These are phyloP conservation scores for Stipa capillata DNA, from an alignment of 176 grass and related monocot genomes.

Conservation along the genomic window DNA sequence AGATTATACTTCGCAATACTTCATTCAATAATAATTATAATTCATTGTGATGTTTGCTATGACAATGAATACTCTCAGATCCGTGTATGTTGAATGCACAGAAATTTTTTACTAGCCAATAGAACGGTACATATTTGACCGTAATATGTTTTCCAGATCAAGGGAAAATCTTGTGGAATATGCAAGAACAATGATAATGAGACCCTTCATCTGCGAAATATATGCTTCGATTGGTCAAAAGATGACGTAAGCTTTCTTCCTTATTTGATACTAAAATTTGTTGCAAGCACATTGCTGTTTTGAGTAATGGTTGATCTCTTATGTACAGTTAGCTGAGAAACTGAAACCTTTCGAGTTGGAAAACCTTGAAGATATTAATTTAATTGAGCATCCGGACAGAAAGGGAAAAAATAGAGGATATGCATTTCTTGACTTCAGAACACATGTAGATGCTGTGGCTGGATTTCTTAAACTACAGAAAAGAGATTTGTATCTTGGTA, in stretches of 20 bases:
- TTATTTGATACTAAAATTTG: neutral
- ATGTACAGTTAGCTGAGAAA: slow-evolving; percentile 49
- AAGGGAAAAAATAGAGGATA: too few species aligned
- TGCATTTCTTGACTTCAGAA: slow-evolving; percentile 62
- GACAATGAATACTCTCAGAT: neutral
- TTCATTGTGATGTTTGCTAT: neutral
- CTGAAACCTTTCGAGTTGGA: slow-evolving; percentile 44
- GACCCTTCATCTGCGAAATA: too few species aligned
- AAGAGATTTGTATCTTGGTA: slow-evolving; percentile 40
- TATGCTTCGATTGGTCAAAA: slow-evolving; percentile 42
- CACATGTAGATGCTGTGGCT: slow-evolving; percentile 41
- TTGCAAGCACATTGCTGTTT: neutral
- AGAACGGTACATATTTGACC: neutral
- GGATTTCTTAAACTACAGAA: slow-evolving; percentile 52
- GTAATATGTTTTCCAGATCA: slow-evolving; percentile 27
- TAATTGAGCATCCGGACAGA: too few species aligned
- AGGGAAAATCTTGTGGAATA: slow-evolving; percentile 34
- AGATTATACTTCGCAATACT: neutral
- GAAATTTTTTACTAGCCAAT: neutral
- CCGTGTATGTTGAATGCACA: neutral
- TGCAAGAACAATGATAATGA: too few species aligned
- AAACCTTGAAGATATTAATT: slow-evolving; percentile 55
- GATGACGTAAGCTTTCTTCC: slow-evolving; percentile 38
- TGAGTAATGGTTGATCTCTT: neutral
- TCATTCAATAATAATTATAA: neutral